Conservation (phyloP, 2,329 filamentous ascomycete species). For the Talaromyces verruculosus region DNA sequence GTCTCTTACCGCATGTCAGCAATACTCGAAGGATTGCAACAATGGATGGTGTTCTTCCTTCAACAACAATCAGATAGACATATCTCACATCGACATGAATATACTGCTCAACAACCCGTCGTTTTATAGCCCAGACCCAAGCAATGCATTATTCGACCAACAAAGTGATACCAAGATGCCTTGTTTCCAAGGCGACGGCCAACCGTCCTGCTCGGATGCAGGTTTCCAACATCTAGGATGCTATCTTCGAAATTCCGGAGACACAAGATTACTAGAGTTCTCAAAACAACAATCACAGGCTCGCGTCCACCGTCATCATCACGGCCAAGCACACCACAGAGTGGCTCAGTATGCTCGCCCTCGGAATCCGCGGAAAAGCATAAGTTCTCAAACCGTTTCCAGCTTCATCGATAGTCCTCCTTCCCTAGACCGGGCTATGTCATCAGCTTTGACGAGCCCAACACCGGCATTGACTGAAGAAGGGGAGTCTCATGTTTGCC, state of each 20-base stretch:
- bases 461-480: constrained; percentile 32
- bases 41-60: constrained; percentile 27
- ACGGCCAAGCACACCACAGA: constrained; percentile 37
- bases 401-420: constrained; percentile 41
- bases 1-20: constrained; percentile 9
- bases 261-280: constrained; percentile 22
- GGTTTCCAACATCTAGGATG: constrained; percentile 33
- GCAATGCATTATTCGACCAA: constrained; percentile 9
- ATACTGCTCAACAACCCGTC: constrained; percentile 37
- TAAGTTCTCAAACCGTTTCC: constrained; percentile 39
- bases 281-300: constrained; percentile 30
- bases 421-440: constrained; percentile 35
- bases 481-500: constrained; percentile 40
- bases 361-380: constrained; percentile 37
- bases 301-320: constrained; percentile 31
- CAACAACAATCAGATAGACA: constrained; percentile 29
- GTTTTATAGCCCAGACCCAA: constrained; percentile 16
- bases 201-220: constrained; percentile 35
- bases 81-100: constrained; percentile 37
- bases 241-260: constrained; percentile 31
- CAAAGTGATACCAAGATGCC: constrained; percentile 25
- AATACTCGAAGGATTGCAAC: constrained; percentile 33
- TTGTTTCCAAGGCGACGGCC: constrained; percentile 25
- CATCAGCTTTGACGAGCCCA: constrained; percentile 40
- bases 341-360: constrained; percentile 39